Evolutionary conservation across 257 asterid species (phyloP), one percentile per base, ranked within the genome.

Genomic region (Rauvolfia tetraphylla): DNA sequence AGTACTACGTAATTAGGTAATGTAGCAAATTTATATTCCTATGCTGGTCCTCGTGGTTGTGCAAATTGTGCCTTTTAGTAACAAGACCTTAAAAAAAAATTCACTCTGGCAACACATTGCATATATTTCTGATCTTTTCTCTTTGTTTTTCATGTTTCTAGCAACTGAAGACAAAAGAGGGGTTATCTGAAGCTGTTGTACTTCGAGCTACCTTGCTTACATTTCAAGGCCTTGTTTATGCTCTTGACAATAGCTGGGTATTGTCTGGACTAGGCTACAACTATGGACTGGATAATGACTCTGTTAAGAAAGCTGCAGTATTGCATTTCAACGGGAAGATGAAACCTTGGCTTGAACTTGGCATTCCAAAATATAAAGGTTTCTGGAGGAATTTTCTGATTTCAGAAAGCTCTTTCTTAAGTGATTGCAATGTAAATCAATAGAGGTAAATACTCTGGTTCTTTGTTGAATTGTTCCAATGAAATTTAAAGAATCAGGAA

Each of bases 341-440:
- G 99, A 95, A 95, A 83, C 99, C 99, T 18, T 95, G 99, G 99
- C 99, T 95, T 29, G 98, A 93, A 74, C 89, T 95, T 74, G 94
- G 99, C 65, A 95, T 95, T 84, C 91, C 90, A 2, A 84, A 84
- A 75, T 95, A 91, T 88, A 91, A 82, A 85, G 82, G 79, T 25
- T 86, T 80, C 62, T 95, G 99, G 99, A 87, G 88, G 85, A 90
- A 83, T 76, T 93, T 81, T 81, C 81, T 95, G 78, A 83, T 86
- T 89, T 74, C 88, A 66, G 94, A 90, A 74, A 86, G 86, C 81
- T 91, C 85, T 80, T 88, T 86, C 77, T 85, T 95, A 85, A 90
- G 85, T 74, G 97, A 91, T 48, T 95, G 99, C 84, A 95, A 95
- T 80, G 91, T 95, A 82, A 93, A 88, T 85, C 89, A 82, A 67